Base-by-base conservation (phyloP, 371 early-diverging fungal species). In the Thermomucor indicae-seudaticae region DNA sequence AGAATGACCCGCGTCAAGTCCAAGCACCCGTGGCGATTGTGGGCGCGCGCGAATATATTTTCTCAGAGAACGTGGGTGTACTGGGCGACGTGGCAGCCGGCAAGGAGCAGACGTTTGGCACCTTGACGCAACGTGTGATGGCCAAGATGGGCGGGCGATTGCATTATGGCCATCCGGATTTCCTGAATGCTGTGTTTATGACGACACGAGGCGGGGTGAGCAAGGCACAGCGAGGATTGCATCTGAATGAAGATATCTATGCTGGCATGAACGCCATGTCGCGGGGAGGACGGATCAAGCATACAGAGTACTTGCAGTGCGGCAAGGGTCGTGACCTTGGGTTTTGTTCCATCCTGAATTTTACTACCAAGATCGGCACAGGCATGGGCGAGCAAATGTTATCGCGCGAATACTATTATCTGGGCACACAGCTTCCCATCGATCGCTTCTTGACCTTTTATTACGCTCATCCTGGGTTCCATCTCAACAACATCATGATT, bases 311-410 rank as follows among this genome's bases (percentile, higher is more conserved):
- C 67, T 79, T 87, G 55, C 93, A 94, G 63, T 91, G 91, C 58
- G 92, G 93, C 29, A 94, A 93, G 66, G 95, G 93, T 1, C 84
- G 91, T 47, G 93, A 94, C 67, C 78, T 94, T 38, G 92, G 93
- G 1, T 91, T 93, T 62, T 83, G 89, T 50, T 91, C 92, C 6
- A 89, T 91, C 45, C 83, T 93, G 55, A 86, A 89, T 64, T 94
- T 92, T 53, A 87, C 85, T 27, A 88, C 92, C 47, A 93, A 94
- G 65, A 91, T 93, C 38, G 91, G 92, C 24, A 87, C 89, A 1
- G 93, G 95, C 43, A 93, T 92, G 91, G 92, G 89, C 22, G 93
- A 94, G 65, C 93, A 94, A 62, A 80, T 91, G 67, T 61, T 93
- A 28, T 91, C 92, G 12, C 82, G 95, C 24, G 95, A 93, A 58